Evolutionary conservation across 2,329 filamentous ascomycete genomes (phyloP).

Genomic region (Pseudocercospora vitis): DNA sequence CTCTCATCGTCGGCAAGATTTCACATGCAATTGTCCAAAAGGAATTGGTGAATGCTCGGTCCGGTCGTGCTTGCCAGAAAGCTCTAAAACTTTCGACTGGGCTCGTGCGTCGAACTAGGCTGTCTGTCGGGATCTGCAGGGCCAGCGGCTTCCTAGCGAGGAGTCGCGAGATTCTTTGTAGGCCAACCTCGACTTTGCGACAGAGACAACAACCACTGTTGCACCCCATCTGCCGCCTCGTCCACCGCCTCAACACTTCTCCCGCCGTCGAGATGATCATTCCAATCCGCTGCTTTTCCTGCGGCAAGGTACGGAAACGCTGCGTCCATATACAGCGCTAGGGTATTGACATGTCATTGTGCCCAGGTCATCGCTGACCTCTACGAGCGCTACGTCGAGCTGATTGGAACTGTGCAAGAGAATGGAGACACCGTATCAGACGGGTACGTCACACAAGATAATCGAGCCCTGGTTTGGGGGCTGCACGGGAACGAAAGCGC

Average conservation of each 20-base stretch:
- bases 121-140: conserved; percentile 6
- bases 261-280: conserved; percentile 79
- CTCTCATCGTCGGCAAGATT: not conserved
- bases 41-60: not conserved
- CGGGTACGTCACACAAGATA: conserved; percentile 37
- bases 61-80: conserved; percentile 12
- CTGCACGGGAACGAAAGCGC: not conserved
- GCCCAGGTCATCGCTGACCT: conserved; percentile 89
- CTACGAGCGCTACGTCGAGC: conserved; percentile 91
- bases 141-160: not conserved
- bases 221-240: not conserved
- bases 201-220: conserved; percentile 4
- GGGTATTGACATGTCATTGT: conserved; percentile 9
- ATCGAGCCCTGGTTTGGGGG: not conserved
- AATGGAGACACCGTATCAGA: conserved; percentile 64
- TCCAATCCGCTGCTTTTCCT: conserved; percentile 96
- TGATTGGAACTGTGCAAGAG: conserved; percentile 74
- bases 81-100: conserved; percentile 18
- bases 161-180: conserved; percentile 5
- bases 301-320: conserved; percentile 75
- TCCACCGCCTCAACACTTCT: not conserved
- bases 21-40: not conserved
- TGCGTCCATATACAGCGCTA: not conserved
- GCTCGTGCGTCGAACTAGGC: conserved; percentile 11
- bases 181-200: conserved; percentile 11